Base-by-base conservation (phyloP, 331 rosid genomes). In the Acacia pycnantha region DNA sequence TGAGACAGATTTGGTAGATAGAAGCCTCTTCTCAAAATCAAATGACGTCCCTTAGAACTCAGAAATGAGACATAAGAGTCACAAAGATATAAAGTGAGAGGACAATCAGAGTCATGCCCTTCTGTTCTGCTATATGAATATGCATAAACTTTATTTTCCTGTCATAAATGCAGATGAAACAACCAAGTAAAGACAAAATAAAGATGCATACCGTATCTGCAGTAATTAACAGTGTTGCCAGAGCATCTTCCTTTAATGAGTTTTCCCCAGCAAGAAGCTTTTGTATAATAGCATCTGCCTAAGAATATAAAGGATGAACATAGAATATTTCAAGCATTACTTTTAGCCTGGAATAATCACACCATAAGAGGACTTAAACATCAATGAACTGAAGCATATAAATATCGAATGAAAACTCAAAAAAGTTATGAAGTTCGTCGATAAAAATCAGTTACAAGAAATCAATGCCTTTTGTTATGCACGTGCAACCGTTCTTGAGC, bases 261-360 rank as follows among this genome's bases (percentile, higher is more conserved):
- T 79, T 84, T 51, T 82, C 87, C 41, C 81, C 84, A 59, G 64
- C 51, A 75, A 65, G 74, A 33, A 93, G 89, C 85, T 83, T 89
- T 83, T 92, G 85, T 69, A 92, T 78, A 65, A 95, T 89, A 80
- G 98, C 97, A 90, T 93, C 97, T 82, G 98, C 98, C 98, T 95
- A 89, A 71, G 61, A 82, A 82, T 82, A 84, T 78, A 83, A 78
- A 61, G 48, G 71, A 81, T 24, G 11, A 44, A 44, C 14, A 27
- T 71, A 46, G 18, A 44, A 21, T 44, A 21, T 13, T 40, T 21
- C 81, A 82, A 33, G 41, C 40, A 56, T 46, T 74, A 44, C 71
- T 61, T 22, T 43, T 44, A 69, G 44, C 72, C 77, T 70, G 66
- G 56, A 82, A 46, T 11, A 40, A 81, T 40, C 64, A 66, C 75